A percentile compares a stretch with the other conserved stretches of the same genome.
Conservation (phyloP, 345 rosid genomes). For the Rhizophora apiculata region DNA sequence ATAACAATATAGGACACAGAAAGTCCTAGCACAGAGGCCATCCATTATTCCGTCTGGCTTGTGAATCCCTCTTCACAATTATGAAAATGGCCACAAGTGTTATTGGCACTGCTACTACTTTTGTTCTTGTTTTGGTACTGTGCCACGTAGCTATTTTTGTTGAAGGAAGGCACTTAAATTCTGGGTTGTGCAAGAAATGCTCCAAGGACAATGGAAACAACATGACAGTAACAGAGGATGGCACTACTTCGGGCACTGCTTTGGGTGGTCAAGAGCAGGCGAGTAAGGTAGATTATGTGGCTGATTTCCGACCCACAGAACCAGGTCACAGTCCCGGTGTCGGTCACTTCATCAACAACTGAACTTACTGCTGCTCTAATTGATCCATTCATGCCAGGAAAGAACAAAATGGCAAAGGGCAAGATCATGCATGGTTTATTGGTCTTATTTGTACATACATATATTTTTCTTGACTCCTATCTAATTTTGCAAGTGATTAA, state of each 20-base stretch:
- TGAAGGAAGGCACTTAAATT: slow-evolving; percentile 40
- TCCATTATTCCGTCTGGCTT: neutral
- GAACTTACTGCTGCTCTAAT: neutral
- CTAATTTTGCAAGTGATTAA: no score
- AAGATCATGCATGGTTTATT: no score
- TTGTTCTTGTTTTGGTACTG: slow-evolving; percentile 27
- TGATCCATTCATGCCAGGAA: no score
- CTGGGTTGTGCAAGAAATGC: slow-evolving; percentile 19
- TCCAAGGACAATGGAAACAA: neutral
- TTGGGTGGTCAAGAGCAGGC: slow-evolving; percentile 16
- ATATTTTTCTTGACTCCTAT: no score
- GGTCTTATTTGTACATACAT: no score
- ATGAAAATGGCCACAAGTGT: slow-evolving; percentile 14
- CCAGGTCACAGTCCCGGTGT: slow-evolving; percentile 51
- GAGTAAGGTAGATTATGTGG: slow-evolving; percentile 19
- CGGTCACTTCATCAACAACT: slow-evolving; percentile 40
- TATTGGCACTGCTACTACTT: slow-evolving; percentile 9
- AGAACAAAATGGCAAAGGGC: no score
- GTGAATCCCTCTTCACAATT: slow-evolving; percentile 8
- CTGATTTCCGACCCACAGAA: slow-evolving; percentile 36
- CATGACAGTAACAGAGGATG: slow-evolving; percentile 13
- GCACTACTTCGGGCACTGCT: neutral
- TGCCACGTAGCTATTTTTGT: slow-evolving; percentile 26
- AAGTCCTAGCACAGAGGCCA: neutral
- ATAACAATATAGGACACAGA: neutral